Conservation (phyloP, 306 rosid species). For the Hippophae rhamnoides region DNA sequence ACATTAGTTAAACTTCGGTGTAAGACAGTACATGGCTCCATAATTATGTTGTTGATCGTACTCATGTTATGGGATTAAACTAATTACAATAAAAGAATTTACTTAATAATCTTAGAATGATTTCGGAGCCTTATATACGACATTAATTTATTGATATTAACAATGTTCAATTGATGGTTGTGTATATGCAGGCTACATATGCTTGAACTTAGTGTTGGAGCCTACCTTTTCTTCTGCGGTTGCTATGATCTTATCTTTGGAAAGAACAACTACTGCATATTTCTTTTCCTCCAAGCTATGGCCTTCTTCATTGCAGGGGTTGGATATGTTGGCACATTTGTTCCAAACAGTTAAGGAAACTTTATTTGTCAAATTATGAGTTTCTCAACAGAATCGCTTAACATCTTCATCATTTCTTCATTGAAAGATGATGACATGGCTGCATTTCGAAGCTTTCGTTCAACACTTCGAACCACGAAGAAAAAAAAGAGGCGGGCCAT, state of each 20-base stretch:
- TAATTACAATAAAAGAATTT: too few relatives aligned
- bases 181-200: conserved; percentile 50
- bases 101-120: too few relatives aligned
- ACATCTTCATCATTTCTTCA: conserved; percentile 10
- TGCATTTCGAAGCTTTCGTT: conserved; percentile 8
- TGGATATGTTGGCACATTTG: conserved; percentile 74
- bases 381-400: conserved; percentile 3
- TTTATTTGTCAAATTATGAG: conserved; percentile 2
- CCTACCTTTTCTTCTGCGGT: conserved; percentile 72
- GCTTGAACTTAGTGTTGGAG: conserved; percentile 65
- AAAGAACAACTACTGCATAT: conserved; percentile 63
- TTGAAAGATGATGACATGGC: conserved; percentile 15
- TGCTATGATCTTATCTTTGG: conserved; percentile 70
- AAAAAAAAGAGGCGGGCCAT: too few relatives aligned
- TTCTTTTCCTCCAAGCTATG: conserved; percentile 67
- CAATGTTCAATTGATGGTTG: conserved; percentile 15
- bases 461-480: background rate
- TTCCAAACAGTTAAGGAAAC: conserved; percentile 45
- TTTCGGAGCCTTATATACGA: too few relatives aligned
- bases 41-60: too few relatives aligned
- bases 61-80: too few relatives aligned
- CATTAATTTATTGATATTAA: background rate
- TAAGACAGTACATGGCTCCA: too few relatives aligned
- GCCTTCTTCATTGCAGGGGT: conserved; percentile 87
- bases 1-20: too few relatives aligned